Evolutionary conservation across 116 monocot genomes (phyloP), one percentile per base, ranked within the genome.

Genomic region (Trichopus zeylanicus): DNA sequence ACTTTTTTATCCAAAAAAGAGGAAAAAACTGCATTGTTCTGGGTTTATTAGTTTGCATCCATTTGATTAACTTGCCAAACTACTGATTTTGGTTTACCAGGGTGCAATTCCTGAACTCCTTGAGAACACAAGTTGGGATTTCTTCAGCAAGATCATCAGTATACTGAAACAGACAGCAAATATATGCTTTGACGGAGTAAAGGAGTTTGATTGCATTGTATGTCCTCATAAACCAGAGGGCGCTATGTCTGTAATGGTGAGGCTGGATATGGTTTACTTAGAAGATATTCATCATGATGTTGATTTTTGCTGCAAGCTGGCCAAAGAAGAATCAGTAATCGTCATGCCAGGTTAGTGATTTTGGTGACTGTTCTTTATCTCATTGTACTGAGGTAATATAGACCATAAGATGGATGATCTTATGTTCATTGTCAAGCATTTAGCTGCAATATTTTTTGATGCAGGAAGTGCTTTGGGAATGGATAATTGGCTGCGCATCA

Each of bases 161-260:
- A 19, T 75, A 23, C 69, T 91, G 23, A 91, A 59, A 39, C 54
- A 83, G 51, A 31, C 60, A 29, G 73, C 82, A 31, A 72, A 77
- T 22, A 46, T 75, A 57, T 80, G 85, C 37, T 82, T 63, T 49
- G 55, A 71, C 24, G 74, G 58, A 46, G 30, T 91, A 61, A 60
- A 91, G 53, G 79, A 91, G 34, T 86, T 82, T 56, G 64, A 58
- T 7, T 86, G 80, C 75, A 77, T 91, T 53, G 55, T 59, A 15
- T 83, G 86, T 27, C 86, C 80, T 7, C 56, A 70, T 29, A 91
- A 86, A 65, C 86, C 91, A 7, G 91, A 91, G 34, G 86, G 86
- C 7, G 77, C 83, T 55, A 83, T 91, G 91, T 91, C 83, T 78
- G 72, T 71, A n/a, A 80, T 91, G 91, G 91, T 72, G 32, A 76